phyloP scores from a whole-genome alignment of 371 early-diverging fungal genomes.

The Encephalitozoon hellem region DNA sequence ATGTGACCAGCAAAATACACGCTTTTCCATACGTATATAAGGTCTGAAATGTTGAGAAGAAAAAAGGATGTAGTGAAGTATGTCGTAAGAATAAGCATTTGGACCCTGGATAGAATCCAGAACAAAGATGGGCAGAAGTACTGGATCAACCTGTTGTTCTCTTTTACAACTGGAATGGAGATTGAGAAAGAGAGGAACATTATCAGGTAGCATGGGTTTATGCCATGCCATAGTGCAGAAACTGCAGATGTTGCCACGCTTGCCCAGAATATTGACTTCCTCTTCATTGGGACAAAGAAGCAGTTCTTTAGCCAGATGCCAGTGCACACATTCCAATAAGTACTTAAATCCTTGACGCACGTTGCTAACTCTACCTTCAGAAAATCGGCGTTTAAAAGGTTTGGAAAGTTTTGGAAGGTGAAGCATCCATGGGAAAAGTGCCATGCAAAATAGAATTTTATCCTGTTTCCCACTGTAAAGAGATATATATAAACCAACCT shows the following conservation, averaged over 20 bases:
- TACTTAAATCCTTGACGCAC: conserved; percentile 40
- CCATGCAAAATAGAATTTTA: conserved; percentile 54
- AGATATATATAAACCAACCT: conserved; percentile 24
- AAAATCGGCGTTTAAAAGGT: conserved; percentile 38
- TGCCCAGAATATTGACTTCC: conserved; percentile 24
- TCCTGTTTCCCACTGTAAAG: conserved; percentile 26
- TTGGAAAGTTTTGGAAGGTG: conserved; percentile 20
- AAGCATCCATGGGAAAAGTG: conserved; percentile 40
- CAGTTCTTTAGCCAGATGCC: conserved; percentile 44
- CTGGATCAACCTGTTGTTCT: conserved; percentile 23
- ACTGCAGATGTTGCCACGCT: conserved; percentile 35
- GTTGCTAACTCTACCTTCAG: conserved; percentile 44
- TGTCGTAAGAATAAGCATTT: conserved; percentile 42
- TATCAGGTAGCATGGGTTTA: conserved; percentile 42
- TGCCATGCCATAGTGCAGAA: conserved; percentile 49
- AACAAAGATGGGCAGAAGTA: neutral
- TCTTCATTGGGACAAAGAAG: conserved; percentile 37
- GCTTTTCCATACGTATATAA: conserved; percentile 33
- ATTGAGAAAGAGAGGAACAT: conserved; percentile 46
- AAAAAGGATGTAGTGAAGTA: conserved; percentile 53
- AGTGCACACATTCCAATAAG: conserved; percentile 48
- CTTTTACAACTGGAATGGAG: conserved; percentile 19
- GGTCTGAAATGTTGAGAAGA: conserved; percentile 29
- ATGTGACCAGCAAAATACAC: conserved; percentile 48
- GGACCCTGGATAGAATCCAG: conserved; percentile 17